These are phyloP conservation scores for Oryza australiensis DNA, from an alignment of 176 grass and related monocot genomes.

Conservation along the genomic window DNA sequence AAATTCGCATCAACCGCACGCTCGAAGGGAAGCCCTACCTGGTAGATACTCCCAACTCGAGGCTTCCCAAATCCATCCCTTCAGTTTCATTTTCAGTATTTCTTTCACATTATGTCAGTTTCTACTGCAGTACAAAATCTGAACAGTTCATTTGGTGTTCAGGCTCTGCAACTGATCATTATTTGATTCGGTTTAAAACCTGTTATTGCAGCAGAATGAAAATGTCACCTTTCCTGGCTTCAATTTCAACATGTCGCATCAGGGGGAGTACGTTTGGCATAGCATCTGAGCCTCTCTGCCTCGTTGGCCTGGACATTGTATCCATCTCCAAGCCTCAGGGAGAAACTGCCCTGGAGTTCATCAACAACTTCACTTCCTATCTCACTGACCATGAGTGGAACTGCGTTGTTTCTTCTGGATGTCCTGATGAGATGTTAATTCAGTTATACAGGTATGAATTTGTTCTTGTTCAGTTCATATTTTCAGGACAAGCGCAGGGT, in stretches of 20 bases:
- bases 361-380: slow-evolving; percentile 58
- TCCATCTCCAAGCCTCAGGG: slow-evolving; percentile 48
- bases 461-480: not conserved
- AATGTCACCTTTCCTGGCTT: slow-evolving; percentile 44
- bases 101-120: too few relatives aligned
- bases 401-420: slow-evolving; percentile 35
- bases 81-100: not conserved
- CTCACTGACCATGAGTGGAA: slow-evolving; percentile 67
- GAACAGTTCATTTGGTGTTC: not conserved
- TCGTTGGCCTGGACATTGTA: slow-evolving; percentile 84
- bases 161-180: not conserved
- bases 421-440: slow-evolving; percentile 37
- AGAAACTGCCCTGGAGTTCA: slow-evolving; percentile 48
- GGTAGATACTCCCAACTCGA: slow-evolving; percentile 34
- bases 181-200: not conserved
- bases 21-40: slow-evolving; percentile 75
- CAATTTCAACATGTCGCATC: slow-evolving; percentile 81
- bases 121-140: not conserved
- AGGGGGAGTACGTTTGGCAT: slow-evolving; percentile 86
- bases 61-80: not conserved
- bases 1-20: slow-evolving; percentile 55
- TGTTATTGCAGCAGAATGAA: slow-evolving; percentile 34
- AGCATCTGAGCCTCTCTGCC: slow-evolving; percentile 63
- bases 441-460: slow-evolving; percentile 68
- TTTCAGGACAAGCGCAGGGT: not conserved